Evolutionary conservation across 192 early-diverging fungal species (phyloP), one percentile per base, ranked within the genome.

Genomic region (Dimargaris cristalligena): DNA sequence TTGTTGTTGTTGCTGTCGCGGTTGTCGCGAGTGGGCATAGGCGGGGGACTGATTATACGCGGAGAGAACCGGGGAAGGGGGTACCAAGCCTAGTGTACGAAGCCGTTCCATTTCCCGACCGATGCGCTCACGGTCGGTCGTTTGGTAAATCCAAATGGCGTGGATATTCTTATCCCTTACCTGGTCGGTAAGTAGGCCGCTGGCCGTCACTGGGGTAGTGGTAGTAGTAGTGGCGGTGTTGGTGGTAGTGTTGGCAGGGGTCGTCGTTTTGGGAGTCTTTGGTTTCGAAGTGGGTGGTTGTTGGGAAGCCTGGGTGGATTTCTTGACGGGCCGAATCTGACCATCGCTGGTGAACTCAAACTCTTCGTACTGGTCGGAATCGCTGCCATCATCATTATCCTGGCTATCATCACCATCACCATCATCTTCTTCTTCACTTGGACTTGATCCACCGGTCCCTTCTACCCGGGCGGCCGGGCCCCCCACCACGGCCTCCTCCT

Each of bases 401-500:
- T 6, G 13, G 22, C 23, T 22, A 22, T 48, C 52, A 18, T 31
- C 29, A 3, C 9, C 52, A 9, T 29, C 25, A 13, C 9, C 52
- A 23, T 4, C 4, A 16, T 41, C 38, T 16, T 41, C 38, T 41
- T 41, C 38, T 16, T 41, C 38, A 16, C 38, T 90, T n/a, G n/a
- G n/a, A n/a, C n/a, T n/a, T n/a, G n/a, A n/a, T n/a, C n/a, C n/a
- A n/a, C n/a, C n/a, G n/a, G n/a, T n/a, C n/a, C n/a, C n/a, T n/a
- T n/a, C n/a, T 87, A 10, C 87, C 90, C 60, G 80, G 80, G 33
- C 64, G 69, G 29, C 88, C 85, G 28, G 58, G 66, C 14, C 70
- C 63, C 14, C 68, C 77, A 9, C 71, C 63, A 1, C 71, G 50
- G 6, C 87, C 64, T 55, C 80, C 80, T 13, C 84, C 67, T 4